Evolutionary conservation across 1,284 basidiomycete genomes (phyloP), one percentile per base, ranked within the genome.

Genomic region (Ceratobasidium theobromae): DNA sequence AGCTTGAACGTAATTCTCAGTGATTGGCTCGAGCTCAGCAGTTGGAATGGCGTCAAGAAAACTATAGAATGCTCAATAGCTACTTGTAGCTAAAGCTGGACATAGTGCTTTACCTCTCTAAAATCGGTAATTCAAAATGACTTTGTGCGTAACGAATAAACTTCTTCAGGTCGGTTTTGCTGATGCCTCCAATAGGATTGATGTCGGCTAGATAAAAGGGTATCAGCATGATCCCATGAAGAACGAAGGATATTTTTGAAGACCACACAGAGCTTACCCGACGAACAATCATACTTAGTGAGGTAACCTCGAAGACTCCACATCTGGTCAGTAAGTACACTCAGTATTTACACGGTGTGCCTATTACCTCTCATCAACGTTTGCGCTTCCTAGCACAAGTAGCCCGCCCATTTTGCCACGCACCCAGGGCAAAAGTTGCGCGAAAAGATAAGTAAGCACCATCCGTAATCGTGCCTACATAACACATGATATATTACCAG

Each of bases 111-210:
- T 70, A 93, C 93, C 84, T 85, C 54, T 80, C 80, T 41, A 99
- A 80, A 66, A 98, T 85, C 0, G 95, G 95, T 30, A 99, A 79
- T 33, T 92, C 84, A 72, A 98, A 98, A 0, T 86, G 82, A 57
- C 78, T 81, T 69, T 85, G 80, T 1, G 93, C 93, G 71, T 90
- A 96, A 0, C 86, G 86, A 71, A 99, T 98, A 75, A 98, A 99
- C 70, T 87, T 88, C 80, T 98, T 99, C 69, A 99, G 79, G 77
- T 99, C 97, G 0, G 93, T 95, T 78, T 99, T 99, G 76, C 92
- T 95, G 75, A 99, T 98, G 0, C 91, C 93, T 6, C 97, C 97
- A 72, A 99, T 99, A 2, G 96, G 97, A 76, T 99, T 99, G 74
- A 99, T 86, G 75, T 99, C 96, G 60, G 97, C 93, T 94, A 72